Percentiles rank a stretch among this genome's conserved stretches.
Conservation (phyloP, 108 stramenopile genomes). For the Parmales sp. region DNA sequence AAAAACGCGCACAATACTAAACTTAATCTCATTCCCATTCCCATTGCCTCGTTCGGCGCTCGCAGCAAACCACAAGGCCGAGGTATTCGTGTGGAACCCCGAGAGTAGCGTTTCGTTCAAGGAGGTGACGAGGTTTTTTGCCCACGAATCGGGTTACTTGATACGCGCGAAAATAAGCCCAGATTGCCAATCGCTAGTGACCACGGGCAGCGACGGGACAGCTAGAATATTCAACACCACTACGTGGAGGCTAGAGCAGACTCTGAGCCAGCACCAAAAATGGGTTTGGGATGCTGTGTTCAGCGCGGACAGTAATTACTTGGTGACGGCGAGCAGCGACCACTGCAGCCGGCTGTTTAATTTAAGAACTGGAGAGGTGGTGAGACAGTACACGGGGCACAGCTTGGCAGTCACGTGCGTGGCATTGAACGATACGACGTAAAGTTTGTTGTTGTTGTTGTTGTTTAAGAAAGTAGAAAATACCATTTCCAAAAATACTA, state of each 20-base stretch:
- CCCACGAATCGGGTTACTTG: constrained; percentile 63
- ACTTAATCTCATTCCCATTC: no score
- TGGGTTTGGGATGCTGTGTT: constrained; percentile 98
- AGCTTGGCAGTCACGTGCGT: constrained; percentile 89
- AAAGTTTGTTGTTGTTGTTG: constrained; percentile 23
- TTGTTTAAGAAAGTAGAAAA: background rate
- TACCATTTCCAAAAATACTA: background rate
- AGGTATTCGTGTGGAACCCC: constrained; percentile 65
- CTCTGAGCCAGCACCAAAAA: constrained; percentile 64
- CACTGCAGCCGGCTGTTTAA: constrained; percentile 85
- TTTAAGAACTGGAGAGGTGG: constrained; percentile 75
- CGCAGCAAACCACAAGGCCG: constrained; percentile 72
- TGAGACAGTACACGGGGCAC: constrained; percentile 83
- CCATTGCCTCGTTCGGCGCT: no score
- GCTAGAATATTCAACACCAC: constrained; percentile 76
- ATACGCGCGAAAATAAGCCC: constrained; percentile 68
- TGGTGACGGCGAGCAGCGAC: constrained; percentile 90
- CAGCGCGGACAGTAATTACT: constrained; percentile 88
- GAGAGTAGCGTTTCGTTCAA: background rate
- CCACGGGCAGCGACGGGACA: constrained; percentile 80
- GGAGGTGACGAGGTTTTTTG: constrained; percentile 47
- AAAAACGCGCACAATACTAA: no score
- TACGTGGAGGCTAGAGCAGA: constrained; percentile 64
- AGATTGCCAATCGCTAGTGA: constrained; percentile 74
- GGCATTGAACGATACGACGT: constrained; percentile 86